Base-by-base conservation (phyloP, 805 yeast species). In the Kodamaea nitidulidarum region DNA sequence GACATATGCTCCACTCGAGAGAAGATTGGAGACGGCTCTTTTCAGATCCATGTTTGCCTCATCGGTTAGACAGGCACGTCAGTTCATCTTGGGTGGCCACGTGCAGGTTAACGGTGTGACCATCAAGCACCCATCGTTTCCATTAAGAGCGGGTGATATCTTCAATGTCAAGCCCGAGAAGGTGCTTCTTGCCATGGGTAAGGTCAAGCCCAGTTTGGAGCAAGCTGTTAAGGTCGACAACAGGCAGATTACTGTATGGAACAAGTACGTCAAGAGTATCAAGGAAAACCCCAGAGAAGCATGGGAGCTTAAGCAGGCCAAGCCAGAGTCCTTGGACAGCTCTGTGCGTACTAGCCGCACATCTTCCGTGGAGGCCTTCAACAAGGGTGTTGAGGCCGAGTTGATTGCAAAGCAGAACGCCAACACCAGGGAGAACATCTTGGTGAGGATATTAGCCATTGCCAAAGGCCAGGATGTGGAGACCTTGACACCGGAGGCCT, bases 31-130 rank as follows among this genome's bases (percentile, higher is more conserved):
- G 60, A 77, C 84, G 56, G 97, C 96, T 2, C 53, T 91, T 8
- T 93, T 87, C 67, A 80, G 98, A 63, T 72, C 96, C 14, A 74
- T 91, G 84, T 88, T 91, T 68, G 96, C 98, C 4, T 78, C 95
- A 4, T 84, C 95, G 6, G 78, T 88, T 3, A 81, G 97, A 70
- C 98, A 91, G 64, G 96, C 98, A 2, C 78, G 96, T 50, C 88
- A 85, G 56, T 88, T 84, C 53, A 81, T 93, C 43, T 61, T 85
- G 11, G 80, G 79, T 34, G 95, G 95, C 1, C 70, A 81, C 47
- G 98, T 91, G 9, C 68, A 71, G 46, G 98, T 91, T 28, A 93
- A 91, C 56, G 97, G 96, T 7, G 75, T 82, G 25, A 71, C 68
- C 11, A 81, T 90, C 44, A 76, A 73, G 51, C 86, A 84, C 51